Evolutionary conservation across 106 monocot genomes (phyloP), one percentile per base, ranked within the genome.

Genomic region (Gastrodia elata): DNA sequence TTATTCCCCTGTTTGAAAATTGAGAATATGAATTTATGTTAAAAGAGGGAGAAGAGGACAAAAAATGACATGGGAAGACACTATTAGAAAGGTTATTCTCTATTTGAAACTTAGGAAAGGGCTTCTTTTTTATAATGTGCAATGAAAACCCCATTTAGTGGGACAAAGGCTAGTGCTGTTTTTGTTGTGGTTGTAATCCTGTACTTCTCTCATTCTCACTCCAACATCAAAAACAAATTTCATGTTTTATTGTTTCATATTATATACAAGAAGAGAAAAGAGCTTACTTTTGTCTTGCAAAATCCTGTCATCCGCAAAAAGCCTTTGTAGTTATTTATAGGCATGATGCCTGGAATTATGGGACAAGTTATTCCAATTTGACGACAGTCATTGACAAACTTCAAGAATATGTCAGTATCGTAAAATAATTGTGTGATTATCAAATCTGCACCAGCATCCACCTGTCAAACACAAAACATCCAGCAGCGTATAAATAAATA

Each of bases 361-460:
- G 94, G 94, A 72, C 94, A 94, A 24, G 71, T 88, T 59, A 94
- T 94, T 76, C 94, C 94, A 79, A 94, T 88, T 80, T 86, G 91
- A 71, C 91, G 87, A 41, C 94, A 94, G 72, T 94, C 94, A 81
- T 83, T 88, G 32, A 94, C 91, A 77, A 94, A 94, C 78, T 94
- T 94, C 22, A 94, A 80, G 71, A 91, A 94, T 43, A 84, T 87
- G 57, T 94, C 86, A 40, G 88, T 91, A 41, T 94, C 94, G 73
- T 91, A 94, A 72, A 94, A 94, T 13, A 94, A 68, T 73, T 94
- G 94, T 46, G 94, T 91, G 56, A 94, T 30, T 68, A 94, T 94
- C 64, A 94, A 38, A 76, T 94, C 94, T 57, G 94, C 94, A 80
- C 94, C 94, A 70, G 94, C 94, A 91, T 94, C 94, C 76, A 94